Evolutionary conservation across 805 yeast genomes (phyloP), one percentile per base, ranked within the genome.

Genomic region (Yarrowia keelungensis): DNA sequence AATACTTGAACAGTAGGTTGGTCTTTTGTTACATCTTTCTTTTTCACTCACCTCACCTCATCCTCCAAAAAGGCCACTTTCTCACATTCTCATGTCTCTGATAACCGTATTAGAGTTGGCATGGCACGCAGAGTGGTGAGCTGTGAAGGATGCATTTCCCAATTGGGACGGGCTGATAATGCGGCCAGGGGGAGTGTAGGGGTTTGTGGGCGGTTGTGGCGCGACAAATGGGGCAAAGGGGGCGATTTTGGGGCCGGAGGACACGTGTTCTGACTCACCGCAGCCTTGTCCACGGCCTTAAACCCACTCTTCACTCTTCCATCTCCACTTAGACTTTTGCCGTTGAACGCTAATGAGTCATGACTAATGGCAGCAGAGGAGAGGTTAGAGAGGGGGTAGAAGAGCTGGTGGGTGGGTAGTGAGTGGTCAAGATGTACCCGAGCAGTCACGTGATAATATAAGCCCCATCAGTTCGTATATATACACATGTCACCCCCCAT

Each of bases 291-390:
- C 41, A 35, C 41, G 9, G 56, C 46, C 41, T 26, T 3, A 22
- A 56, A 42, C 36, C 38, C 62, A 22, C 47, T n/a, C 38, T 26
- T 56, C 47, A 9, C 47, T 56, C 38, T 42, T 56, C 49, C 36
- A 7, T 10, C 47, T 26, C 39, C 46, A 19, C 42, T 56, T 41
- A 56, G 16, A 56, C 62, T 56, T 56, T 26, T 47, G 26, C 62
- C 62, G 46, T 56, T 42, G 26, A 56, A 56, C 36, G 62, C 26
- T 56, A 56, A 41, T 56, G 62, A 56, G 47, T 56, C 62, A 56
- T 43, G 32, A 26, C 32, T 26, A 26, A 26, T 26, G 32, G 32
- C 32, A 26, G 32, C 32, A 5, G 32, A 26, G 32, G 32, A 26
- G 32, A 5, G 32, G 32, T 26, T 19, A 19, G 32, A 3, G 32